Conservation (phyloP, 2,329 filamentous ascomycete species). For the Cercospora nicotianae region DNA sequence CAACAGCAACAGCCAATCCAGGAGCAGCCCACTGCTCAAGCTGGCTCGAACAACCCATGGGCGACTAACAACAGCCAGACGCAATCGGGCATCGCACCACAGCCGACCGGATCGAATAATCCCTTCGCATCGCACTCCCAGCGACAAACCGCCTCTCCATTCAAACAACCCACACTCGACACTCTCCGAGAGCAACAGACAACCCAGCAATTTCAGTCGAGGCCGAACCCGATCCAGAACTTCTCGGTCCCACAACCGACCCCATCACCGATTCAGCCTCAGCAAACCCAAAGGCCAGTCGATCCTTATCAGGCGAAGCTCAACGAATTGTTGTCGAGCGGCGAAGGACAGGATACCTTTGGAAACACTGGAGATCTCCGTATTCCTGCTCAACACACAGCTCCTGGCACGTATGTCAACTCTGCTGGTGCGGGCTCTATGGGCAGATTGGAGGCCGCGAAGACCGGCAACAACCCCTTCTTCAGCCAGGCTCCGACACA, state of each 20-base stretch:
- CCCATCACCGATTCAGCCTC: slow-evolving; percentile 46
- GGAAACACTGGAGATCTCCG: slow-evolving; percentile 95
- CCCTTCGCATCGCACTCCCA: slow-evolving; percentile 78
- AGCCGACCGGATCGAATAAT: slow-evolving; percentile 95
- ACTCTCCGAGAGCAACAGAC: slow-evolving; percentile 83
- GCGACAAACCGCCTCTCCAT: slow-evolving; percentile 53
- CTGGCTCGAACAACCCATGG: slow-evolving; percentile 95
- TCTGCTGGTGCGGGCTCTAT: slow-evolving; percentile 77
- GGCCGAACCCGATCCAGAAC: slow-evolving; percentile 45
- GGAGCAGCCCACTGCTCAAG: slow-evolving; percentile 64
- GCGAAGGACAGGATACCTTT: slow-evolving; percentile 95
- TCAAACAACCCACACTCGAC: slow-evolving; percentile 68
- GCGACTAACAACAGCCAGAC: slow-evolving; percentile 58
- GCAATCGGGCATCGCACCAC: slow-evolving; percentile 68
- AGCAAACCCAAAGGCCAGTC: slow-evolving; percentile 46
- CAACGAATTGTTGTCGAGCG: slow-evolving; percentile 79
- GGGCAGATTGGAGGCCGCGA: slow-evolving; percentile 64
- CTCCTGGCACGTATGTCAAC: slow-evolving; percentile 94
- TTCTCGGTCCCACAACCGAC: slow-evolving; percentile 48
- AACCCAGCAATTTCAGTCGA: slow-evolving; percentile 61
- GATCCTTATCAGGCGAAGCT: slow-evolving; percentile 70
- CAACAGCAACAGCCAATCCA: slow-evolving; percentile 55
- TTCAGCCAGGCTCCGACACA: slow-evolving; percentile 61
- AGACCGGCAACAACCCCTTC: slow-evolving; percentile 86
- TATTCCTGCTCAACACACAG: slow-evolving; percentile 94